Evolutionary conservation across 176 grass and related monocot species (phyloP), one percentile per base, ranked within the genome.

Genomic region (Paspalum notatum): DNA sequence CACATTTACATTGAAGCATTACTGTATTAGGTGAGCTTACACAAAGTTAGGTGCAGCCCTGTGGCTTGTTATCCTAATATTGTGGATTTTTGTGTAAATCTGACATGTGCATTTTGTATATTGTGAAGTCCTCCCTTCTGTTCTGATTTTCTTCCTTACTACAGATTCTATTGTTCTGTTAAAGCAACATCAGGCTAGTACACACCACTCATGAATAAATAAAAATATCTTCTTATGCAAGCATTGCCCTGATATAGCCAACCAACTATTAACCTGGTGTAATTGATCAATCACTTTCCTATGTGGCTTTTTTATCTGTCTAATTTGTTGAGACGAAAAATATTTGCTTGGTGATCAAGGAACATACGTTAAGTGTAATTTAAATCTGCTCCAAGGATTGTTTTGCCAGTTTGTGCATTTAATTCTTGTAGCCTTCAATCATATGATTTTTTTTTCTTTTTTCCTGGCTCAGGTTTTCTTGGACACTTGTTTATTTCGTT

Each of bases 401-500:
- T 77, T 78, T 32, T 62, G 17, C 43, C 25, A 48, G 38, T 51
- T 32, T 32, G 26, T 72, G 26, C 12, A 71, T 80, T 75, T 59
- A 38, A 9, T 83, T 51, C 46, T 67, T 58, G 38, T 63, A 44
- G 22, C 47, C 9, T 49, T 69, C 5, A 52, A 50, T 80, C 44
- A 56, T 18, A 67, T 66, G 22, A 57, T 76, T 52, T 62, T 15
- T 57, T 80, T 32, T 38, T 72, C 79, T 60, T 38, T 41, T 20
- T 60, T 14, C 39, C 39, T 82, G 49, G n/a, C 84, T 55, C 68
- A 98, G 95, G 92, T 98, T 74, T 98, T 98, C 73, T 85, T 98
- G 74, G 92, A 98, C 67, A 98, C 90, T 16, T 98, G 95, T 82
- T 92, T 92, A 87, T 98, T 81, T 71, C 91, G 95, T 61, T 98